phyloP scores from a whole-genome alignment of 164 flowering plant genomes.

The Vitis riparia region DNA sequence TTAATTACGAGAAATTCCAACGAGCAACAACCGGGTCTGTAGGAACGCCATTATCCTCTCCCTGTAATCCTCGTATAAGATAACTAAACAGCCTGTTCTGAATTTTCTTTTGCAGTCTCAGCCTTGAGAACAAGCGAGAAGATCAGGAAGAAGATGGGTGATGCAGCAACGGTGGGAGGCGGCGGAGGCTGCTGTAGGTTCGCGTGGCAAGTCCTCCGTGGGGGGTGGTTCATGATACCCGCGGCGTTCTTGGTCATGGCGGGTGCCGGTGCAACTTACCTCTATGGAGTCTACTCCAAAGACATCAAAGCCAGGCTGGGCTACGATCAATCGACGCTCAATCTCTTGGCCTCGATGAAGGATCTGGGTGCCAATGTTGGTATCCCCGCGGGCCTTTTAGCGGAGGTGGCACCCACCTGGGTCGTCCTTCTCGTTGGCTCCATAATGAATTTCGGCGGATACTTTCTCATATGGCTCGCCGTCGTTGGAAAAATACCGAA shows the following conservation, averaged over 20 bases:
- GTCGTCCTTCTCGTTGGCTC: constrained; percentile 36
- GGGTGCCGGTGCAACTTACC: constrained; percentile 34
- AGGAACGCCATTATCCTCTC: too few species aligned
- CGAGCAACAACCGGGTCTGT: too few species aligned
- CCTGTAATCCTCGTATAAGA: too few species aligned
- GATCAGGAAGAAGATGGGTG: too few species aligned
- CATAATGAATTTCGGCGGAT: constrained; percentile 34
- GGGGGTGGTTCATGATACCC: constrained; percentile 42
- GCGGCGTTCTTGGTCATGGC: constrained; percentile 35
- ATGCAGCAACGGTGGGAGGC: too few species aligned
- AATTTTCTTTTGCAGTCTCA: too few species aligned
- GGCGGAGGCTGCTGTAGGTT: too few species aligned
- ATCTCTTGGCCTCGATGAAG: constrained; percentile 31
- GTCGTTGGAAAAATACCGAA: constrained; percentile 23
- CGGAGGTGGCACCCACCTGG: constrained; percentile 44
- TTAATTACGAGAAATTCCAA: too few species aligned
- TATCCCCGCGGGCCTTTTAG: constrained; percentile 31
- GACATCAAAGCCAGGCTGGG: constrained; percentile 30
- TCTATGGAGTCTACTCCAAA: constrained; percentile 36
- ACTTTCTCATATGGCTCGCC: constrained; percentile 43
- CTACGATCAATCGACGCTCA: constrained; percentile 38
- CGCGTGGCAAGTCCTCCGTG: constrained; percentile 14
- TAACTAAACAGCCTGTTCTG: too few species aligned
- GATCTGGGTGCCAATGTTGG: constrained; percentile 41
- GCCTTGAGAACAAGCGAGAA: too few species aligned